Evolutionary conservation across 257 asterid species (phyloP).

Genomic region (Solanum chaucha): DNA sequence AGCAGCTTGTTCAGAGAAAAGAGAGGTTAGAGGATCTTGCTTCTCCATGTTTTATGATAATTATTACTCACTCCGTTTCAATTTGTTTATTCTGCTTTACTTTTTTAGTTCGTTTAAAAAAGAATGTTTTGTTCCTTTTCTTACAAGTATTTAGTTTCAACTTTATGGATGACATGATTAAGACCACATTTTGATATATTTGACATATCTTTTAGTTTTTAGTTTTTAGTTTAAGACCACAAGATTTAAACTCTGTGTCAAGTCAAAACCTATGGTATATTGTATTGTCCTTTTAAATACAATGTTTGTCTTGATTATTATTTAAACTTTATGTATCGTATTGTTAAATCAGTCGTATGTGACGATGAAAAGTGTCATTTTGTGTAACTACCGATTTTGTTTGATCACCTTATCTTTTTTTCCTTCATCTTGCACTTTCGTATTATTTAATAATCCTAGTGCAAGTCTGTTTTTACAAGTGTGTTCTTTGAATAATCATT

Average conservation of each 20-base stretch:
- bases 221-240: neutral
- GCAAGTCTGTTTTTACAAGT: neutral
- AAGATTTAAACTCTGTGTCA: neutral
- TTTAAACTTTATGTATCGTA: neutral
- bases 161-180: neutral
- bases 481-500: neutral
- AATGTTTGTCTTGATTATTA: neutral
- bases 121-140: neutral
- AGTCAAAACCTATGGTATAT: neutral
- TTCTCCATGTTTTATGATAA: neutral
- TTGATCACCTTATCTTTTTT: neutral
- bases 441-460: neutral
- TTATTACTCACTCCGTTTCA: neutral
- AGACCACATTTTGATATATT: neutral
- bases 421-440: neutral
- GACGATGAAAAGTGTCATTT: neutral
- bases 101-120: neutral
- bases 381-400: neutral
- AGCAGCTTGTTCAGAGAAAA: conserved; percentile 94
- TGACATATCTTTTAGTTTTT: neutral
- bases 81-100: neutral
- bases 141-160: neutral
- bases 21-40: conserved; percentile 44
- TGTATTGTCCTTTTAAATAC: neutral
- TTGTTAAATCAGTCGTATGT: neutral